Evolutionary conservation across 1,284 basidiomycete species (phyloP).

Genomic region (Cutaneotrichosporon cutaneum): DNA sequence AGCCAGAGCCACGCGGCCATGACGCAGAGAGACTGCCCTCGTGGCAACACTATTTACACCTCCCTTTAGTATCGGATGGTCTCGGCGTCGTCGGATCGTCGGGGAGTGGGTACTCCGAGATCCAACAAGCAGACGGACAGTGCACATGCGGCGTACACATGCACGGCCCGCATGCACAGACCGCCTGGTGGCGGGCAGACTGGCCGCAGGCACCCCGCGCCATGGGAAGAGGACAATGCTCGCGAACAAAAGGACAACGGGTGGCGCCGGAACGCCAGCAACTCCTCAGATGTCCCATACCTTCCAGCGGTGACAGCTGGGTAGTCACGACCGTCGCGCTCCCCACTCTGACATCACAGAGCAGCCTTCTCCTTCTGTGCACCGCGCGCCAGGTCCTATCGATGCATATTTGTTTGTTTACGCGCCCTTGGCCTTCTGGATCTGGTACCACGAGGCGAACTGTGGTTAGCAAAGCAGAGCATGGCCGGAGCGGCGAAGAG

Average conservation of each 20-base stretch:
- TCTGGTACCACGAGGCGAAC: constrained; percentile 7
- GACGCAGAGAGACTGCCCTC: constrained; percentile 1
- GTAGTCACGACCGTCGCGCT: constrained; percentile 1
- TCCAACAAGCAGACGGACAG: not conserved
- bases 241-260: not conserved
- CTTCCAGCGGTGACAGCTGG: constrained; percentile 6
- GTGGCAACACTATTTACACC: not conserved
- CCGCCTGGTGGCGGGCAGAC: not conserved
- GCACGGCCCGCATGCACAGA: no score
- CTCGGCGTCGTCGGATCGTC: constrained; percentile 1
- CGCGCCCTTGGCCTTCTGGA: constrained; percentile 11
- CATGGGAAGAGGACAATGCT: not conserved
- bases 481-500: no score
- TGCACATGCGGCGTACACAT: not conserved
- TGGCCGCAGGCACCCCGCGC: no score
- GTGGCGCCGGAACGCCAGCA: not conserved
- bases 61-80: not conserved
- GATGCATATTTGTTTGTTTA: constrained; percentile 4
- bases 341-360: not conserved
- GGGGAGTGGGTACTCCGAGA: not conserved
- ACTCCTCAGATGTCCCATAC: constrained; percentile 4
- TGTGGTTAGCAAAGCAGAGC: constrained; percentile 7
- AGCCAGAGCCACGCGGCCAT: constrained; percentile 4
- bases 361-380: not conserved
- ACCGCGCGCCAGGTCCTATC: constrained; percentile 1